Base-by-base conservation (phyloP, 1,284 basidiomycete genomes). In the Gastroboletus turbinatus region DNA sequence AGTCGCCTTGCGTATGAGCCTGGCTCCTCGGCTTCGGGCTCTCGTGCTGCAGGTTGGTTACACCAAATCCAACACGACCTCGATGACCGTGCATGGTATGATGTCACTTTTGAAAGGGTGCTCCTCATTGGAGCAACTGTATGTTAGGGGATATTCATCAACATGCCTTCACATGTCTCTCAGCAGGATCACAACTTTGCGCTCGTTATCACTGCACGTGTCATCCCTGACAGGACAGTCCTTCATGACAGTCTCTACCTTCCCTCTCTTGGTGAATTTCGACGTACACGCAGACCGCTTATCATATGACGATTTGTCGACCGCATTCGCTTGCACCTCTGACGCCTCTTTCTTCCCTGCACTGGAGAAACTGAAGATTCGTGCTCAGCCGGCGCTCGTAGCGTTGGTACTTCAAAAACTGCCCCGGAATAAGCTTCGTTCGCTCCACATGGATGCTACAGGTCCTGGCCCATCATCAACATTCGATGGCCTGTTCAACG, bases 241-340 rank as follows among this genome's bases (percentile, higher is more conserved):
- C 7, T 62, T 86, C 33, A 63, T 71, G 38, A 72, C 76, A 3
- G 65, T 84, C 45, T 71, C 76, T 11, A 56, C 60, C 3, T 77
- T 84, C 42, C 77, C 77, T 3, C 49, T 55, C 38, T 75, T 85
- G 47, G 60, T 63, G 40, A 69, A 79, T 46, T 73, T 86, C 42
- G 74, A 79, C 55, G 58, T 84, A 17, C 82, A 85, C 57, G 77
- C 78, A 5, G 72, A 74, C 27, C 75, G 74, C 62, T 65, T 82
- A 51, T 71, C 74, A 45, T 52, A 64, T 17, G 67, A 75, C 19
- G 67, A 69, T 17, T 63, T 79, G 40, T 59, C 61, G 16, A 58
- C 66, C 9, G 59, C 67, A 19, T 55, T 73, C 11, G 43, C 62
- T 46, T 35, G 53, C 23, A 21, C 52, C 10, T 21, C 17, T 43